Conservation (phyloP, 805 yeast species). For the Ogataea polymorpha region DNA sequence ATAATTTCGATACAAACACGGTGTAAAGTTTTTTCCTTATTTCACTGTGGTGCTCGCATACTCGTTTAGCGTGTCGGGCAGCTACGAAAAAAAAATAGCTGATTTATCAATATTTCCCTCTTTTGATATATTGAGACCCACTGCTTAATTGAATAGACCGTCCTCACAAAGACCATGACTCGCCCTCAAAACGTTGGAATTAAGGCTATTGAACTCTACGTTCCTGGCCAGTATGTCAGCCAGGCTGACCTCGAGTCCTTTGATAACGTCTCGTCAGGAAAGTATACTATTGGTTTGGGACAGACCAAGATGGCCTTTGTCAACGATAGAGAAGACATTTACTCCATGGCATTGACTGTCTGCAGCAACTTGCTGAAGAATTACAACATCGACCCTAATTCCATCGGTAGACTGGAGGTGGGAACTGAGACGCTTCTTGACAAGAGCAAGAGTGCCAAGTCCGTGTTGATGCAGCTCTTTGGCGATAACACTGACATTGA, state of each 20-base stretch:
- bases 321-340: slow-evolving; percentile 95
- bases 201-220: slow-evolving; percentile 90
- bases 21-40: slow-evolving; percentile 4
- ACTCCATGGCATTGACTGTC: slow-evolving; percentile 91
- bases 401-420: slow-evolving; percentile 92
- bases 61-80: slow-evolving; percentile 9
- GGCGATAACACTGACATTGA: slow-evolving; percentile 88
- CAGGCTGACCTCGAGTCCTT: slow-evolving; percentile 83
- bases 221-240: slow-evolving; percentile 81
- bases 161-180: slow-evolving; percentile 24
- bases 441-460: slow-evolving; percentile 94
- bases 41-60: background rate
- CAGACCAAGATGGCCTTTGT: slow-evolving; percentile 98
- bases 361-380: slow-evolving; percentile 71
- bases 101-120: slow-evolving; percentile 11
- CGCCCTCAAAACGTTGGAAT: slow-evolving; percentile 89
- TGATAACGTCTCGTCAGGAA: slow-evolving; percentile 88
- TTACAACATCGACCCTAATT: slow-evolving; percentile 75
- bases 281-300: slow-evolving; percentile 97
- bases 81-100: background rate
- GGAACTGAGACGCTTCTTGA: slow-evolving; percentile 97
- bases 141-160: slow-evolving; percentile 1
- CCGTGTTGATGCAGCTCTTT: slow-evolving; percentile 91
- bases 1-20: background rate
- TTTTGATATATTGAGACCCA: slow-evolving; percentile 6